Conservation (phyloP, 345 rosid genomes). For the Linum trigynum region DNA sequence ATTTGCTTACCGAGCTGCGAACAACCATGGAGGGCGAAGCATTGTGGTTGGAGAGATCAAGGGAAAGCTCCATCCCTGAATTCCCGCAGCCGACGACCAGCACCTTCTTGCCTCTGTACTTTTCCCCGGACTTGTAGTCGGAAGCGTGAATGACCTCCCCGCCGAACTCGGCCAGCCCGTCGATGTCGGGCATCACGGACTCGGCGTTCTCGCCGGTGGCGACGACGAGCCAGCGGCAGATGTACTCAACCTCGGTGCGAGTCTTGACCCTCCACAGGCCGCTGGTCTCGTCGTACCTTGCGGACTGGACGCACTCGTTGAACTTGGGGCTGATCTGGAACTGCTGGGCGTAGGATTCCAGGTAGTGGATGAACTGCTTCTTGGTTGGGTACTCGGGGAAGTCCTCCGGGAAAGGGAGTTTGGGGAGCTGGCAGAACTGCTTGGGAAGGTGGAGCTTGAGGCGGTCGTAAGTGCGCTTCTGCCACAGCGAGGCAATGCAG, state of each 20-base stretch:
- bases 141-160: conserved; percentile 70
- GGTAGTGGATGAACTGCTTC: conserved; percentile 60
- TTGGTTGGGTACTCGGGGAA: conserved; percentile 69
- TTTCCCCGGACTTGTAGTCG: conserved; percentile 73
- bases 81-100: conserved; percentile 92
- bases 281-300: conserved; percentile 66
- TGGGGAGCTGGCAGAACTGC: conserved; percentile 75
- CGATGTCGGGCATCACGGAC: conserved; percentile 56
- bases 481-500: conserved; percentile 88
- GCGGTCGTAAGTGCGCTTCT: conserved; percentile 66
- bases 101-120: conserved; percentile 51
- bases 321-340: conserved; percentile 67
- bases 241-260: conserved; percentile 59
- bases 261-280: conserved; percentile 72
- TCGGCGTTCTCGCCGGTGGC: conserved; percentile 97
- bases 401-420: conserved; percentile 62
- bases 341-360: conserved; percentile 50
- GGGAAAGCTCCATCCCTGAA: conserved; percentile 95
- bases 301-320: conserved; percentile 78
- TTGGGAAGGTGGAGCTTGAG: conserved; percentile 81
- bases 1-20: conserved; percentile 66
- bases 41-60: conserved; percentile 65
- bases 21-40: conserved; percentile 75
- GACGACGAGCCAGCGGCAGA: conserved; percentile 89
- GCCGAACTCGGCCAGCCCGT: conserved; percentile 53